Evolutionary conservation across 768 basidiomycete genomes (phyloP).

Genomic region (Erythrobasidium yunnanense): DNA sequence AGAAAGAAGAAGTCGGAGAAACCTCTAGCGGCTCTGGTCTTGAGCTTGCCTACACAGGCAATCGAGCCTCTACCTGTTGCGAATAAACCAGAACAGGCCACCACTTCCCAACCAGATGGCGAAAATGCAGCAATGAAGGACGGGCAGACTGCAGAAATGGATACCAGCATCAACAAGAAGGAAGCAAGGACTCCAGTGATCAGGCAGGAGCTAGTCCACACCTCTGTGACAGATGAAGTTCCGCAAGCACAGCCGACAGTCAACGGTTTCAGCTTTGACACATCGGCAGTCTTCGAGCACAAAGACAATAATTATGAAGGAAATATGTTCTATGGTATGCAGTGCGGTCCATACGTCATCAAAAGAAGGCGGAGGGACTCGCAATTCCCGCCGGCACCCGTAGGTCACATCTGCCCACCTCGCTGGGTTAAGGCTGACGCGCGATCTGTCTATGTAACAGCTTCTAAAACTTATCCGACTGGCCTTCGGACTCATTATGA

Average conservation of each 20-base stretch:
- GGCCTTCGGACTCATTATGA: not conserved
- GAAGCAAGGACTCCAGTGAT: too few species aligned
- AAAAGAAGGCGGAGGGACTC: not conserved
- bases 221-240: not conserved
- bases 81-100: too few species aligned
- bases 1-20: too few species aligned
- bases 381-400: not conserved
- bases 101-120: too few species aligned
- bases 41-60: too few species aligned
- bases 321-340: not conserved
- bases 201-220: too few species aligned
- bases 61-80: too few species aligned
- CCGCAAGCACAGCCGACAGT: not conserved
- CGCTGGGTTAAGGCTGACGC: not conserved
- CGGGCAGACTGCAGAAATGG: too few species aligned
- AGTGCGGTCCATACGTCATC: not conserved
- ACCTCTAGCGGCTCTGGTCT: too few species aligned
- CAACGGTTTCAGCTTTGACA: not conserved
- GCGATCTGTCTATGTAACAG: not conserved
- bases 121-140: too few species aligned
- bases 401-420: not conserved
- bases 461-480: not conserved
- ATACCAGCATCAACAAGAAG: too few species aligned
- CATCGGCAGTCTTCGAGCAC: not conserved
- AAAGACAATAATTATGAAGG: not conserved